Base-by-base conservation (phyloP, 1,139 yeast genomes). In the Candida albicans region DNA sequence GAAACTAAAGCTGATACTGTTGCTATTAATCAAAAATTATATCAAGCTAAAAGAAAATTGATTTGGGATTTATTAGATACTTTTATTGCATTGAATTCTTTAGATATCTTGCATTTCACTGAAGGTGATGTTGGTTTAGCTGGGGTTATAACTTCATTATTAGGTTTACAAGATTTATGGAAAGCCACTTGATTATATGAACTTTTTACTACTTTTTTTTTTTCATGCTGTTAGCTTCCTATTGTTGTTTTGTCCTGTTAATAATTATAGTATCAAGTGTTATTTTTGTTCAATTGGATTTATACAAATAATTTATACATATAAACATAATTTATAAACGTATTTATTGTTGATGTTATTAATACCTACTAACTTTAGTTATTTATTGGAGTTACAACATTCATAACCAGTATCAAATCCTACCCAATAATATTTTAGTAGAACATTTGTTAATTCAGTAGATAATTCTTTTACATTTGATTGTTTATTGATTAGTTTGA, bases 61-160 rank as follows among this genome's bases (percentile, higher is more conserved):
- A 65, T 86, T 28, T 87, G 95, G 90, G 95, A 89, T 62, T 65
- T 78, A 12, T 76, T 87, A 52, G 98, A 91, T 65, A 63, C 80
- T 53, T 75, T 86, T 53, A 84, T 90, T 57, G 96, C 95, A 24
- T 70, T 84, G 60, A 82, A 86, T 62, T 78, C 84, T 40, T 76
- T 88, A 64, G 74, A 79, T 48, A 67, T 73, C 64, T 70, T 86
- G 56, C 73, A 75, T 57, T 72, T 78, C 55, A 82, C 84, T 61
- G 97, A 91, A 56, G 95, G 96, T 41, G 75, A 84, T 40, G 79
- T 89, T 44, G 97, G 96, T 40, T 70, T 84, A 51, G 91, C 95
- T 38, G 98, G 98, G 63, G 75, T 86, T 29, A 70, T 87, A 49
- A 89, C 97, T 28, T 85, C 96, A 35, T 49, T 84, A 45, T 71